Evolutionary conservation across 257 asterid species (phyloP), one percentile per base, ranked within the genome.

Genomic region (Echium plantagineum): DNA sequence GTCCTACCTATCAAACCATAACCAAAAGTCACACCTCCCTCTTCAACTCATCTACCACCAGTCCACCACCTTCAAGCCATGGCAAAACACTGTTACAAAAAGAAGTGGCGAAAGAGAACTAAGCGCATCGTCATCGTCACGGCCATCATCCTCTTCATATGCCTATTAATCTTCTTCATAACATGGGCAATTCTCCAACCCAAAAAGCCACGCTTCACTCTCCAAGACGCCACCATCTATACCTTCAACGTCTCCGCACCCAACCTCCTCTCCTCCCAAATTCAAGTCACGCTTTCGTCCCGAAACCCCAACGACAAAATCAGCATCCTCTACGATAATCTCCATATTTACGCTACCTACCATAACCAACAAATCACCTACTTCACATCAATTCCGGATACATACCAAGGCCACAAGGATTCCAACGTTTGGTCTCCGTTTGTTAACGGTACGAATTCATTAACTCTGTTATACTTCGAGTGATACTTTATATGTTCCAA

Each of bases 191-290:
- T 82, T 5, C 85, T 91, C 28, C 94, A 88, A 62, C 98, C 98
- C 24, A 75, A 71, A 19, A 87, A 83, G 42, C 96, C 98, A 18
- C 77, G 84, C 3, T 91, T 91, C 73, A 63, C 59, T 66, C 94
- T 91, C 84, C 90, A 91, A 58, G 98, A 91, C 80, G 94, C 94
- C 66, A 91, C 98, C 67, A 75, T 91, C 79, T 91, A 83, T 73
- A 35, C 59, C 72, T 83, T 87, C 75, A 82, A 78, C 75, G 90
- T 87, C 63, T 68, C 95, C 58, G 82, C 96, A 15, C 83, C 94
- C 0, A 87, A 85, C 80, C 75, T 85, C 80, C 80, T 90, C 71
- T 78, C 98, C 67, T 61, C 87, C 63, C 81, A 80, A 57, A 16
- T 90, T 21, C 98, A 90, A 60, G 75, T 86, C 75, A 90, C 98